Evolutionary conservation across 176 grass and related monocot genomes (phyloP).

Genomic region (Phoenix dactylifera): DNA sequence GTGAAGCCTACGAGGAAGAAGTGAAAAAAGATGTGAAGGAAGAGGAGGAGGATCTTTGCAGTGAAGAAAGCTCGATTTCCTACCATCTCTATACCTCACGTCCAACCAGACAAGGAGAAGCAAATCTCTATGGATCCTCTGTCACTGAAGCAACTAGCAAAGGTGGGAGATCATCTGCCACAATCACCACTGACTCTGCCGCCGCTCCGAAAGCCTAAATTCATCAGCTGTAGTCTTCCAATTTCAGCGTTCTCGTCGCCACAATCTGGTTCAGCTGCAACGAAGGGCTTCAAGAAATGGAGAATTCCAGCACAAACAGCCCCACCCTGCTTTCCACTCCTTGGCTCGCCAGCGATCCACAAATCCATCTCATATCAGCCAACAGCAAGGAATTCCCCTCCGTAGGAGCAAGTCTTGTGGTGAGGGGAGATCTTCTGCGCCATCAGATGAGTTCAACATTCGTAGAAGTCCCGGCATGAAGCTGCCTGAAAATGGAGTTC

Average conservation of each 20-base stretch:
- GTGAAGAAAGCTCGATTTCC: neutral
- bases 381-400: conserved; percentile 8
- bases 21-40: neutral
- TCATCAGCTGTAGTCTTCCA: conserved; percentile 16
- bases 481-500: neutral
- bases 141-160: conserved; percentile 39
- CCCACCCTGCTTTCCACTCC: conserved; percentile 2
- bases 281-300: conserved; percentile 10
- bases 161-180: conserved; percentile 14
- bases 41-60: neutral
- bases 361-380: conserved; percentile 6
- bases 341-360: conserved; percentile 1
- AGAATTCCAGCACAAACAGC: neutral
- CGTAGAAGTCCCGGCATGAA: conserved; percentile 26
- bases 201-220: neutral
- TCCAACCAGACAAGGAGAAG: neutral
- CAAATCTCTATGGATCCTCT: conserved; percentile 16
- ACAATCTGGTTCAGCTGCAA: neutral
- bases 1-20: too few relatives aligned
- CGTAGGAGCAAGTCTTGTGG: conserved; percentile 34
- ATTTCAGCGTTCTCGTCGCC: conserved; percentile 5
- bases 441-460: conserved; percentile 25
- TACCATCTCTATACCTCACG: neutral
- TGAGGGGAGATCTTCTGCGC: conserved; percentile 28
- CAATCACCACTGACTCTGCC: neutral